Evolutionary conservation across 371 early-diverging fungal genomes (phyloP), one percentile per base, ranked within the genome.

Genomic region (Mucor plumbeus): DNA sequence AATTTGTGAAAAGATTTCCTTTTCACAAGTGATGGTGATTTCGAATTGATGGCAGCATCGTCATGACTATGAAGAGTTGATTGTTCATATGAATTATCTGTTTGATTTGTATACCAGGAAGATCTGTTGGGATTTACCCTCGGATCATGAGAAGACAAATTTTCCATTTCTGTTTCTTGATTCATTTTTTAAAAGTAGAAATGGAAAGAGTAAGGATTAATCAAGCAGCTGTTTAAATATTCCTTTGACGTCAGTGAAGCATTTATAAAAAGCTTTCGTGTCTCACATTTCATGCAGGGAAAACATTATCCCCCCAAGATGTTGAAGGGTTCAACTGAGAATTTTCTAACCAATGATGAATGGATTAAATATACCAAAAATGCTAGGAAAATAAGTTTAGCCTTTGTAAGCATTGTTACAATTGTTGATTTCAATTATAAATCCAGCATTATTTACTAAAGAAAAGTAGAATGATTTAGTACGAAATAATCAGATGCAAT

Each of bases 231-330:
- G 11, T 31, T 26, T 53, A 53, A 13, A 31, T 21, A 31, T 59
- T 31, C 21, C 15, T 40, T 58, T 59, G 43, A 59, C 59, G 43
- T 34, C 44, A 60, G 47, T 33, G 8, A 41, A 60, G 47, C 15
- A 19, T 26, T 19, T 10, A 26, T 8, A 26, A 43, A 43, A 43
- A 48, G 19, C 3, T 7, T 21, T n/a, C 10, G 7, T 50, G 58
- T 58, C 43, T 43, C 40, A 43, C 13, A 43, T 59, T 59, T 41
- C 14, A 60, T 60, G 43, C 41, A 60, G 61, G 61, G n/a, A 60
- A 60, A 43, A 60, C 47, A 7, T 26, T 34, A n/a, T 4, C 44
- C 33, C 61, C 10, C 21, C 17, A 4, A 4, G 53, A 53, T 31
- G 31, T 53, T 13, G 26, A 31, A 43, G 6, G 15, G 1, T 43